Percentiles rank a stretch among this genome's conserved stretches.
Evolutionary conservation across 495 filamentous ascomycete species (phyloP).

Genomic region (Opeltia flavorubescens): DNA sequence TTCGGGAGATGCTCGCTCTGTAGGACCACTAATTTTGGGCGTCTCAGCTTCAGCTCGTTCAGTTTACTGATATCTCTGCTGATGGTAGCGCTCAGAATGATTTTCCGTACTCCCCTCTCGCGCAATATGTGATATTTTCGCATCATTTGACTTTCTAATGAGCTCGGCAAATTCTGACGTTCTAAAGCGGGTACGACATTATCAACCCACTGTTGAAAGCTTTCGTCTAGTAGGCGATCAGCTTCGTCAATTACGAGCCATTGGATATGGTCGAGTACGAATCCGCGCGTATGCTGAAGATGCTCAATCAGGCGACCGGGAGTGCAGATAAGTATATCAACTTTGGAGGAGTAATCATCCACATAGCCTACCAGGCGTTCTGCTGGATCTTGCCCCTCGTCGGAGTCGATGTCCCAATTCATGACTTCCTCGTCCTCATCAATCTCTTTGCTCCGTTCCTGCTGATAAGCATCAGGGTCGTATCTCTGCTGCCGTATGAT

Average conservation of each 20-base stretch:
- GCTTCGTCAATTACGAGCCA: constrained; percentile 94
- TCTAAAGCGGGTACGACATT: constrained; percentile 53
- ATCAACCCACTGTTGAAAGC: constrained; percentile 83
- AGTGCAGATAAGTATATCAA: constrained; percentile 84
- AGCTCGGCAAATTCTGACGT: constrained; percentile 29
- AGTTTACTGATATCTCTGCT: constrained; percentile 74
- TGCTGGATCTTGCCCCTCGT: constrained; percentile 26
- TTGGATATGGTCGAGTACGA: constrained; percentile 55
- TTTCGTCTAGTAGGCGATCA: constrained; percentile 78
- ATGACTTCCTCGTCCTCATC: constrained; percentile 31
- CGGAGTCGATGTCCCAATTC: constrained; percentile 31
- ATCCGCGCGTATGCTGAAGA: constrained; percentile 67
- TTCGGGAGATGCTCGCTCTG: constrained; percentile 26
- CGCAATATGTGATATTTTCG: constrained; percentile 2
- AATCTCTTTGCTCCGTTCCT: constrained; percentile 24
- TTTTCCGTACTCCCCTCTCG: constrained; percentile 43
- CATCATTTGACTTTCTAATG: constrained; percentile 14
- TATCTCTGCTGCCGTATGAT: constrained; percentile 48
- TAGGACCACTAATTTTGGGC: constrained; percentile 65
- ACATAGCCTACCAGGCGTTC: constrained; percentile 37
- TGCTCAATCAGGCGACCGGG: constrained; percentile 90
- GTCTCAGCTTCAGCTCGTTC: constrained; percentile 52
- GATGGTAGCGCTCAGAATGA: constrained; percentile 88
- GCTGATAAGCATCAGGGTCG: constrained; percentile 38
- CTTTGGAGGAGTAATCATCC: constrained; percentile 45